These are phyloP conservation scores for Kalmanozyma brasiliensis DNA, from an alignment of 1,284 basidiomycete species.

Conservation along the genomic window DNA sequence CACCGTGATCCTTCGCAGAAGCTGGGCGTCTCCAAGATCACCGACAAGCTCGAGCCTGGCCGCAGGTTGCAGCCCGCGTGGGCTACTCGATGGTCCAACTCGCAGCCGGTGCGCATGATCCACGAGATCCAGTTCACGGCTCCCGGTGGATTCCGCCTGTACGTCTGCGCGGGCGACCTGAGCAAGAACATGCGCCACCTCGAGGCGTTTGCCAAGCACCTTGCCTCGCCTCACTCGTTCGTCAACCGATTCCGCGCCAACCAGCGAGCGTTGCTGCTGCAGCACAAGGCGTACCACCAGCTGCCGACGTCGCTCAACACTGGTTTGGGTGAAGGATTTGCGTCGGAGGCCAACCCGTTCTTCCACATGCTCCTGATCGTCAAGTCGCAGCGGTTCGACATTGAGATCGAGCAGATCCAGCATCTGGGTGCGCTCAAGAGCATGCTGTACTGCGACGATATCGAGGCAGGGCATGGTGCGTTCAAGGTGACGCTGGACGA, in stretches of 20 bases:
- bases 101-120: slow-evolving; percentile 76
- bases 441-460: slow-evolving; percentile 71
- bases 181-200: slow-evolving; percentile 49
- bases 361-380: slow-evolving; percentile 66
- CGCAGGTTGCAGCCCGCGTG: slow-evolving; percentile 55
- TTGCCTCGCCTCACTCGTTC: slow-evolving; percentile 52
- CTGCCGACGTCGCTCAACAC: slow-evolving; percentile 51
- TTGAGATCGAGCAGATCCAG: slow-evolving; percentile 63
- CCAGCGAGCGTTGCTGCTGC: slow-evolving; percentile 33
- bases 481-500: slow-evolving; percentile 67
- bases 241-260: slow-evolving; percentile 55
- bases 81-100: slow-evolving; percentile 77
- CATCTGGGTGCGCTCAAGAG: slow-evolving; percentile 67
- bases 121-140: slow-evolving; percentile 76
- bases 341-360: slow-evolving; percentile 64
- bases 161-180: slow-evolving; percentile 76
- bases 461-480: slow-evolving; percentile 69
- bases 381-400: slow-evolving; percentile 56
- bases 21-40: slow-evolving; percentile 48
- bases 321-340: slow-evolving; percentile 54
- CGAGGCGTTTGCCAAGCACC: slow-evolving; percentile 42
- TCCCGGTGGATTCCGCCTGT: slow-evolving; percentile 75
- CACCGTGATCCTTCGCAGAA: slow-evolving; percentile 44
- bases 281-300: slow-evolving; percentile 46
- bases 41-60: slow-evolving; percentile 55